A percentile compares a stretch with the other conserved stretches of the same genome.
Evolutionary conservation across 2,329 filamentous ascomycete species (phyloP).

Genomic region (Colletotrichum sp.): DNA sequence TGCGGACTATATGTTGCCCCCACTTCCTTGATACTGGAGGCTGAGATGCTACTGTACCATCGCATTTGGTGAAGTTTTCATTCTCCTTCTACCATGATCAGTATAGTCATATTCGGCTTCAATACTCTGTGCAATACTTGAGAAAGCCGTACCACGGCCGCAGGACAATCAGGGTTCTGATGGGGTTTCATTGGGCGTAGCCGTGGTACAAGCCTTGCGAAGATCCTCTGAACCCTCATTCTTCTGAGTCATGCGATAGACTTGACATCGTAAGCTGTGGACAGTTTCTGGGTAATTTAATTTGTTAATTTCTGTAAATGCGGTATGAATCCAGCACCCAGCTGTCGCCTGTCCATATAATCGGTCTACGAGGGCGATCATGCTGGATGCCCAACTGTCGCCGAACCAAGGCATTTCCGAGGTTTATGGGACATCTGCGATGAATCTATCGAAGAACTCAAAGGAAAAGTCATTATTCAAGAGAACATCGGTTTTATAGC

Average conservation of each 20-base stretch:
- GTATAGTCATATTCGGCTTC: not conserved
- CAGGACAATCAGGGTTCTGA: not conserved
- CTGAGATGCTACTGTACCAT: not conserved
- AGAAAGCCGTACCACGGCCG: not conserved
- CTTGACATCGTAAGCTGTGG: not conserved
- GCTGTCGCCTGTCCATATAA: not conserved
- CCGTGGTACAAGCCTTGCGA: not conserved
- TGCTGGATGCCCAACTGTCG: not conserved
- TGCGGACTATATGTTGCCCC: not conserved
- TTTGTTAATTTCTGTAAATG: not conserved
- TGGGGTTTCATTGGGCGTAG: not conserved
- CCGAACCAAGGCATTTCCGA: not conserved
- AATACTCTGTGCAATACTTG: not conserved
- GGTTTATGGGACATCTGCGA: not conserved
- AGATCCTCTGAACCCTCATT: not conserved
- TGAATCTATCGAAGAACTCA: not conserved
- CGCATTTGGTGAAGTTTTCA: not conserved
- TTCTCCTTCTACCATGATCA: not conserved
- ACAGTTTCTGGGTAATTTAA: not conserved
- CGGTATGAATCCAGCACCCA: accelerated
- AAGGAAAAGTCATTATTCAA: not conserved
- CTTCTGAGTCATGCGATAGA: not conserved
- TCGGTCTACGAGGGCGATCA: not conserved
- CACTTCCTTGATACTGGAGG: not conserved
- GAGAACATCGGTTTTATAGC: not conserved